phyloP scores from a whole-genome alignment of 768 basidiomycete genomes.

The Xerocomus brunneocitrinus region DNA sequence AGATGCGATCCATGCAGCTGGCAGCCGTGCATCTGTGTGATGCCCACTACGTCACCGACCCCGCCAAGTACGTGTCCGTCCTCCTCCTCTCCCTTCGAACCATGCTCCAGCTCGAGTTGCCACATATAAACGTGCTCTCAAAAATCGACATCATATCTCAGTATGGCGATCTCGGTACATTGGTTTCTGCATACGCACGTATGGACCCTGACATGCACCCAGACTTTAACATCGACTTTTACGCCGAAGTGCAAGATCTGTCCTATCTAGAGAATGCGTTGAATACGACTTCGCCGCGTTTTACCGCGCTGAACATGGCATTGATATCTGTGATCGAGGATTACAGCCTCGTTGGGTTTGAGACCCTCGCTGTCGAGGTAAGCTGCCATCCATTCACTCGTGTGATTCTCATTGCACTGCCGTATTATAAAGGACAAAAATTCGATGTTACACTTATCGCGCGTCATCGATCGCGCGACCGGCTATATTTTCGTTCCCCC shows the following conservation, averaged over 20 bases:
- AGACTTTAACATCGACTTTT: slow-evolving; percentile 98
- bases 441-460: slow-evolving; percentile 88
- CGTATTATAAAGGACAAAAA: slow-evolving; percentile 66
- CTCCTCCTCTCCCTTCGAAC: slow-evolving; percentile 88
- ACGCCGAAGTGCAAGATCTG: slow-evolving; percentile 96
- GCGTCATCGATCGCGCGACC: slow-evolving; percentile 82
- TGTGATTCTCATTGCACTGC: not conserved
- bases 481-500: slow-evolving; percentile 86
- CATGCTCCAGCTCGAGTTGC: slow-evolving; percentile 98
- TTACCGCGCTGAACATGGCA: slow-evolving; percentile 76
- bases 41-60: slow-evolving; percentile 95
- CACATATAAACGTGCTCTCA: slow-evolving; percentile 94
- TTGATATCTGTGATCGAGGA: slow-evolving; percentile 94
- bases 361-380: slow-evolving; percentile 95
- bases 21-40: slow-evolving; percentile 95
- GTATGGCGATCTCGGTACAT: slow-evolving; percentile 86
- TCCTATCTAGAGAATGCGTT: slow-evolving; percentile 80
- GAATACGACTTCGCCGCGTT: slow-evolving; percentile 60
- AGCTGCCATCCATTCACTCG: slow-evolving; percentile 10
- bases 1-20: slow-evolving; percentile 45
- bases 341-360: slow-evolving; percentile 88
- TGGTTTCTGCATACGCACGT: slow-evolving; percentile 1
- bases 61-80: slow-evolving; percentile 91
- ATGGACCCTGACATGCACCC: slow-evolving; percentile 1
- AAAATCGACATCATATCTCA: slow-evolving; percentile 89